phyloP scores from a whole-genome alignment of 2,329 filamentous ascomycete genomes.

The Stenocarpella maydis region DNA sequence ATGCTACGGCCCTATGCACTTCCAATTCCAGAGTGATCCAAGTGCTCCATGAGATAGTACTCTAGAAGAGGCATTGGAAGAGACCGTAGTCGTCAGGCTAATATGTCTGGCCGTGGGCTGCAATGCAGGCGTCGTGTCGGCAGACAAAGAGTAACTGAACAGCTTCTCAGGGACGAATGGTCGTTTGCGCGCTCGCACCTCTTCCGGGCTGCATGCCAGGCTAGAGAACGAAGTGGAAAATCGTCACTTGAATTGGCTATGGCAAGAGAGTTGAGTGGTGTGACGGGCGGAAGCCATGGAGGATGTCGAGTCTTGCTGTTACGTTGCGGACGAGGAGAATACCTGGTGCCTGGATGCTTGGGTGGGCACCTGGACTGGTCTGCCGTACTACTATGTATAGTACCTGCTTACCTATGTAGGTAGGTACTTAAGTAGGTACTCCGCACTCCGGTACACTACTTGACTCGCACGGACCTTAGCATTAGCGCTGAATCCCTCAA shows the following conservation, averaged over 20 bases:
- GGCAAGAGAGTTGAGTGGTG: slow-evolving; percentile 5
- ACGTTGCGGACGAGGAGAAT: neutral
- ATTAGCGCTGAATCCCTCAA: slow-evolving; percentile 18
- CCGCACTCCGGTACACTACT: neutral
- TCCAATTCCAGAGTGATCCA: no score
- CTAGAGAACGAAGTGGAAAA: neutral
- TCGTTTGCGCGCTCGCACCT: no score
- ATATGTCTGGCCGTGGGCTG: no score
- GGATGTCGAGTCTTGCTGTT: slow-evolving; percentile 9
- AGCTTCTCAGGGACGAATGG: neutral
- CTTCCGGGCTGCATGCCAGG: neutral
- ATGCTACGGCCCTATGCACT: neutral
- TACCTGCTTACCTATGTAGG: no score
- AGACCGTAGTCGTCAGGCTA: neutral
- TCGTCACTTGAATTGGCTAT: neutral
- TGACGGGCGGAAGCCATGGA: neutral
- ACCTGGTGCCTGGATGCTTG: no score
- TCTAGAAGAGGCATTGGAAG: no score
- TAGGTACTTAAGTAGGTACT: no score
- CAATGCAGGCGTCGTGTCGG: neutral
- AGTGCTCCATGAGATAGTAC: no score
- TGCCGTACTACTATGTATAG: no score
- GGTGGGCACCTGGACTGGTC: no score
- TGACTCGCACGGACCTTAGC: neutral
- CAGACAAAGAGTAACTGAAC: neutral